A percentile compares a stretch with the other conserved stretches of the same genome.
These are phyloP conservation scores for Coriolopsis trogii DNA, from an alignment of 1,284 basidiomycete species.

Conservation along the genomic window DNA sequence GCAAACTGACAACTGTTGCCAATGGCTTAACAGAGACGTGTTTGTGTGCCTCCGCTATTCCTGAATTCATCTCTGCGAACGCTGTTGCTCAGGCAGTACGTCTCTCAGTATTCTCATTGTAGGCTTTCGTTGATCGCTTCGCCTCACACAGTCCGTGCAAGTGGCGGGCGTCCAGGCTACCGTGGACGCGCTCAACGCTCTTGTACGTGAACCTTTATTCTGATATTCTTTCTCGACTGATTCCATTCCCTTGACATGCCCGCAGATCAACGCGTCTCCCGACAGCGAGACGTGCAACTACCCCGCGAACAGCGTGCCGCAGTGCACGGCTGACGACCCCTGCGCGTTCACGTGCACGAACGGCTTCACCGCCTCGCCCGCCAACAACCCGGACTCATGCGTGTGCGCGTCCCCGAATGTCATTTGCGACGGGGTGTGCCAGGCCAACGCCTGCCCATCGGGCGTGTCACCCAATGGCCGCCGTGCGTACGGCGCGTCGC, in stretches of 20 bases:
- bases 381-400: conserved; percentile 37
- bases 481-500: conserved; percentile 26
- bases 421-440: conserved; percentile 52
- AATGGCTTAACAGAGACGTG: background rate
- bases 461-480: conserved; percentile 19
- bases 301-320: conserved; percentile 41
- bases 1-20: too few relatives aligned
- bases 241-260: background rate
- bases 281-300: conserved; percentile 42
- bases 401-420: conserved; percentile 42
- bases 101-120: background rate
- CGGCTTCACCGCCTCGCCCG: conserved; percentile 40
- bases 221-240: background rate
- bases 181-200: background rate
- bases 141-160: background rate
- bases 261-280: conserved; percentile 29
- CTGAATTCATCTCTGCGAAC: background rate
- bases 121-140: background rate
- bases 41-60: background rate
- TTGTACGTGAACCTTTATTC: background rate
- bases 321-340: conserved; percentile 38
- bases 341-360: conserved; percentile 50
- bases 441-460: conserved; percentile 41
- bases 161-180: background rate
- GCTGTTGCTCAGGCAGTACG: background rate